These are phyloP conservation scores for Alternaria alternata DNA, from an alignment of 2,329 filamentous ascomycete genomes.

Conservation along the genomic window DNA sequence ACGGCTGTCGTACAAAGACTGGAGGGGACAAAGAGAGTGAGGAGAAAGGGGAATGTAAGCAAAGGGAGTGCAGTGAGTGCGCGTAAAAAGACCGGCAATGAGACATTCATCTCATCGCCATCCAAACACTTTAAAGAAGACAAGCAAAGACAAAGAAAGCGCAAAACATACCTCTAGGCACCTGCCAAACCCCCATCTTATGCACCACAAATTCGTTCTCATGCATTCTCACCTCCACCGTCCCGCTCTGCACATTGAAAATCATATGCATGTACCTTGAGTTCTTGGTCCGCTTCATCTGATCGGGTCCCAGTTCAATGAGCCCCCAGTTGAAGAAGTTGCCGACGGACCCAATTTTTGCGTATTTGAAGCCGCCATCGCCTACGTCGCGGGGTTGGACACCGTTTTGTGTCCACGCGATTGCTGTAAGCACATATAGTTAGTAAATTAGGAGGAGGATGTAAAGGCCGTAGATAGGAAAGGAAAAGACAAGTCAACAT, in stretches of 20 bases:
- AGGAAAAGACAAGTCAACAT: constrained; percentile 20
- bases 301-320: constrained; percentile 84
- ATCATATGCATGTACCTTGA: constrained; percentile 96
- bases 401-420: constrained; percentile 66
- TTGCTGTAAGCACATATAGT: constrained; percentile 54
- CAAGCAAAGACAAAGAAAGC: neutral
- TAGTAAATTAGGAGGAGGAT: constrained; percentile 7
- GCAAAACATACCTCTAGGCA: constrained; percentile 80
- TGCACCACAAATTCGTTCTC: constrained; percentile 81
- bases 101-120: neutral
- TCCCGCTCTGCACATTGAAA: constrained; percentile 87
- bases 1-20: constrained; percentile 41
- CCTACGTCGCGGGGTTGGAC: constrained; percentile 67
- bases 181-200: constrained; percentile 90
- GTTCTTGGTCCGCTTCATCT: constrained; percentile 90
- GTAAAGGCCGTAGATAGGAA: neutral
- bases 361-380: constrained; percentile 81
- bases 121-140: neutral
- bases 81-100: neutral
- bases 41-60: neutral
- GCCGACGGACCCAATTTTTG: constrained; percentile 68
- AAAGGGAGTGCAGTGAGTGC: neutral
- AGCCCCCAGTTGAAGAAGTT: constrained; percentile 90
- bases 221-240: constrained; percentile 80
- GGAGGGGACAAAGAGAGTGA: neutral